Base-by-base conservation (phyloP, 345 rosid genomes). In the Isatis tinctoria region DNA sequence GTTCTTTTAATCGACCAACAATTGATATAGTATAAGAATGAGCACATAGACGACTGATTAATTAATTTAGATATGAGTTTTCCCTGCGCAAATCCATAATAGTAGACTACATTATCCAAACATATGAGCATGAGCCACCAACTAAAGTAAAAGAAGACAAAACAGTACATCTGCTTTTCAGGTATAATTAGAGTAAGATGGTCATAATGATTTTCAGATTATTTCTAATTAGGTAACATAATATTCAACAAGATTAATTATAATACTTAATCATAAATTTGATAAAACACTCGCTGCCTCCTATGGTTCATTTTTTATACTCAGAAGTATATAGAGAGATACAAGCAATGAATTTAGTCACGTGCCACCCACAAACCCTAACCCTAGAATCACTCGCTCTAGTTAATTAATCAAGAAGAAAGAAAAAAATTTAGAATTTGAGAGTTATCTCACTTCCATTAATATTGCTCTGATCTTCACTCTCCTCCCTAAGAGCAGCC, bases 361-460 rank as follows among this genome's bases (percentile, higher is more conserved):
- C 59, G 59, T 76, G 52, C 59, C 60, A 56, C 33, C 45, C 56
- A 51, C 63, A 59, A 77, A 49, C 73, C 73, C 72, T 58, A 77
- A 33, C 70, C 61, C 85, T 82, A 84, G 41, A 43, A 20, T 41
- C 41, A 24, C 16, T 37, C 26, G 47, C 60, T 52, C 49, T 63
- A 76, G 3, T 56, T 26, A 52, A 61, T 11, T 44, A 54, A 72
- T 20, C 35, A 30, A 32, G 53, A 47, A 20, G 60, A 57, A 57
- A n/a, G n/a, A n/a, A 3, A 6, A 7, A 6, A 40, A 7, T 0
- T 70, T 80, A 87, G 84, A 92, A 89, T 73, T 90, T 92, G 81
- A 95, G 97, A 60, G 92, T 85, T 72, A 90, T 92, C 81, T 90
- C 97, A 67, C 96, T 92, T 49, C 91, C 97, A 53, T 95, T 89